Conservation (phyloP, 2,329 filamentous ascomycete species). For the Paramyrothecium roridum region DNA sequence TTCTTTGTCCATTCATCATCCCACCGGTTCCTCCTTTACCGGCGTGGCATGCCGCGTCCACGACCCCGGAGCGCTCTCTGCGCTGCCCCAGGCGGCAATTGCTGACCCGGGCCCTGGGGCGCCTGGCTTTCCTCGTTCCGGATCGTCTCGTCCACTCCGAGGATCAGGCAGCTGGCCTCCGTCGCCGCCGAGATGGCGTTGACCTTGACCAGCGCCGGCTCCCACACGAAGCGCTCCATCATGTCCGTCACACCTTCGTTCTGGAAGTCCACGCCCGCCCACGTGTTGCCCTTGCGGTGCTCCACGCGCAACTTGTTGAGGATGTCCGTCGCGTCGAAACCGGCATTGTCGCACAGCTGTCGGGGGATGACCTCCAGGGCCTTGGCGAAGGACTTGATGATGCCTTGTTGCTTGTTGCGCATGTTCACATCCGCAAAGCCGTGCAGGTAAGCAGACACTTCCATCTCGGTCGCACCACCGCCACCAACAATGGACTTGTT, state of each 20-base stretch:
- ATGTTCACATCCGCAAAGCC: constrained; percentile 90
- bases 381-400: constrained; percentile 98
- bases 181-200: constrained; percentile 96
- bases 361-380: constrained; percentile 94
- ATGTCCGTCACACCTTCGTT: constrained; percentile 93
- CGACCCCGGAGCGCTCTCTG: constrained; percentile 82
- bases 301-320: constrained; percentile 94
- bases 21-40: constrained; percentile 42
- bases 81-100: constrained; percentile 76
- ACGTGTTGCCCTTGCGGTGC: constrained; percentile 87
- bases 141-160: constrained; percentile 97
- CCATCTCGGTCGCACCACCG: constrained; percentile 95
- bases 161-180: constrained; percentile 90
- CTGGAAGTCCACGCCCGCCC: constrained; percentile 94
- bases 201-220: constrained; percentile 91
- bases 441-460: constrained; percentile 90
- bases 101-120: constrained; percentile 75
- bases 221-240: constrained; percentile 95
- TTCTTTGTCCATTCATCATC: constrained; percentile 10
- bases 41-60: constrained; percentile 85
- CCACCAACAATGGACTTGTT: constrained; percentile 94
- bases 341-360: constrained; percentile 97
- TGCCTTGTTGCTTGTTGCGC: constrained; percentile 90
- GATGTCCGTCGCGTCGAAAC: constrained; percentile 97
- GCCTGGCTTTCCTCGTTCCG: constrained; percentile 91